Evolutionary conservation across 805 yeast genomes (phyloP), one percentile per base, ranked within the genome.

Genomic region (Hanseniaspora singularis): DNA sequence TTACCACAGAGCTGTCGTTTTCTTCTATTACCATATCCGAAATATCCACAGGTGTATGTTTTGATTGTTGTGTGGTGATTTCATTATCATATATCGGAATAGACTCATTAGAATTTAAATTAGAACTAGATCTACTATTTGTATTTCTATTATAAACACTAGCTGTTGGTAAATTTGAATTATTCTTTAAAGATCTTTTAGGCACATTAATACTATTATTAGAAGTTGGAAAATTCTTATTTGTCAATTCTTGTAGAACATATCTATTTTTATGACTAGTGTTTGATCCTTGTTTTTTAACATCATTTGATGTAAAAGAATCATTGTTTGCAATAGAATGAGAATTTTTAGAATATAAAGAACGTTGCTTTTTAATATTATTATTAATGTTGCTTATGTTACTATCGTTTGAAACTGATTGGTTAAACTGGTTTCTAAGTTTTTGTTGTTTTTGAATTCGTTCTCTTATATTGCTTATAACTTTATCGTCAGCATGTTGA

Each of bases 381-480:
- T 41, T 41, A 10, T 16, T 14, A 12, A 18, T 38, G n/a, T 19
- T 33, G 33, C 4, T 43, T 16, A 28, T 16, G 12, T 8, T 26
- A 26, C 11, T 26, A 26, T 26, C 28, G 7, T 7, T 7, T 8
- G 28, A 8, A 26, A 26, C 7, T 8, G 28, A 26, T 26, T 26
- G 26, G 4, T n/a, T 30, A 6, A 22, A 24, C 36, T 43, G 48
- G 22, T 20, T 44, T 33, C 48, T 44, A 22, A 44, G 41, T 10
- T 26, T 36, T 19, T 44, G 48, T 44, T 44, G 48, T 31, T 44
- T 44, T 16, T 44, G 48, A 16, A 44, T 44, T 31, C 48, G 20
- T 24, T 44, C 48, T 37, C 48, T 37, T 5, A 44, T 44, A 15
- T 44, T 44, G 27, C 37, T 44, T 3, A 44, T 44, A 3, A 44